Conservation (phyloP, 1,139 yeast species). For the Geotrichum phurueaensis region DNA sequence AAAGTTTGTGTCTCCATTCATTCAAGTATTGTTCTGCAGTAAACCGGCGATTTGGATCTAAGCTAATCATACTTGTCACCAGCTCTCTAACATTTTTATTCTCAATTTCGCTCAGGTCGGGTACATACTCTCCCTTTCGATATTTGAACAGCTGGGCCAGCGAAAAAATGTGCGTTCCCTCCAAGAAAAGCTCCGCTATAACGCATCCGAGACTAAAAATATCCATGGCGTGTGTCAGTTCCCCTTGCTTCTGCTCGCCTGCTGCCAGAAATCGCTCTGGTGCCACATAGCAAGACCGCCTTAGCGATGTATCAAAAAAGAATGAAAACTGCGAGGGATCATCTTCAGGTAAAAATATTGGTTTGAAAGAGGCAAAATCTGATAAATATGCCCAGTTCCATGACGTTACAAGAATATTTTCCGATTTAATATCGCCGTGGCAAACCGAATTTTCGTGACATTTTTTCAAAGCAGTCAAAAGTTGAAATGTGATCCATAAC, state of each 20-base stretch:
- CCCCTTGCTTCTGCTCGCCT: constrained; percentile 35
- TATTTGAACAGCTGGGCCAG: constrained; percentile 82
- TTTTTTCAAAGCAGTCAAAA: constrained; percentile 53
- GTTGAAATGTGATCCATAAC: constrained; percentile 76
- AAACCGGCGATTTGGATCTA: constrained; percentile 57
- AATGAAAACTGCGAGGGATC: constrained; percentile 93
- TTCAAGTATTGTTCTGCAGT: constrained; percentile 50
- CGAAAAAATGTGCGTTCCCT: constrained; percentile 82
- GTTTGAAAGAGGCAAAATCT: constrained; percentile 84
- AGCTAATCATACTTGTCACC: constrained; percentile 54
- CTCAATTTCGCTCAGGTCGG: constrained; percentile 52
- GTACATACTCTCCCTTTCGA: constrained; percentile 59
- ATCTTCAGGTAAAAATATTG: constrained; percentile 81
- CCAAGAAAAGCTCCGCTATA: constrained; percentile 80
- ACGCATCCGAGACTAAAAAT: constrained; percentile 88
- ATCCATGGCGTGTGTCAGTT: constrained; percentile 69
- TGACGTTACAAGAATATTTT: constrained; percentile 77
- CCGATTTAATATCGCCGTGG: constrained; percentile 92
- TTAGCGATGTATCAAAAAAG: constrained; percentile 82
- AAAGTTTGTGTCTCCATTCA: constrained; percentile 45
- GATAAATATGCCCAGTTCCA: constrained; percentile 83
- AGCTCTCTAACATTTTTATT: constrained; percentile 49
- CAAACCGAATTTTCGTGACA: constrained; percentile 57
- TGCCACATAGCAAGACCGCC: constrained; percentile 85
- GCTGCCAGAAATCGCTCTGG: constrained; percentile 73